Percentiles rank a stretch among this genome's conserved stretches.
Evolutionary conservation across 441 rosid genomes (phyloP).

Genomic region (Arabidopsis hybrid): DNA sequence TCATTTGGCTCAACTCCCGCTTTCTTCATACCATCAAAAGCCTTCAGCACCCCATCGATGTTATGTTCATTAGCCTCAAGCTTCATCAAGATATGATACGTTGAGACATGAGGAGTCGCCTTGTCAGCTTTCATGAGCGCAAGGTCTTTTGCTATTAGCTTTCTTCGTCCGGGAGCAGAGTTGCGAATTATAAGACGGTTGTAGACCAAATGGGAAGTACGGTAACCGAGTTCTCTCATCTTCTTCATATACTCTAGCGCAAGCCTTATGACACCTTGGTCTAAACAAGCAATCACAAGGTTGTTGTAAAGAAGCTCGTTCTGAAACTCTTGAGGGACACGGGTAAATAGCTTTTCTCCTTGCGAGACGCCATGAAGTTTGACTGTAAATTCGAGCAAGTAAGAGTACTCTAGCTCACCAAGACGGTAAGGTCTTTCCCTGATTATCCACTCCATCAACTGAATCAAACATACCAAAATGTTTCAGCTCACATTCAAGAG

Average conservation of each 20-base stretch:
- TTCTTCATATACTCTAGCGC: constrained; percentile 89
- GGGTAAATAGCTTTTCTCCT: constrained; percentile 75
- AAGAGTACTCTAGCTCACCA: constrained; percentile 78
- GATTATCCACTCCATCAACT: constrained; percentile 94
- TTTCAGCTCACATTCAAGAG: constrained; percentile 2
- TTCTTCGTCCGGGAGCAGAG: constrained; percentile 68
- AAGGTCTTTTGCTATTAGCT: constrained; percentile 76
- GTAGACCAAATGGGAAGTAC: constrained; percentile 76
- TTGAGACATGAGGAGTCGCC: constrained; percentile 80
- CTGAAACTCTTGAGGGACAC: constrained; percentile 77
- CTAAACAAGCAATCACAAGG: constrained; percentile 85
- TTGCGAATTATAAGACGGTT: constrained; percentile 83
- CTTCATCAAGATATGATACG: constrained; percentile 89
- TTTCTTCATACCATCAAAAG: constrained; percentile 66
- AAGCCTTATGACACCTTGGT: constrained; percentile 70
- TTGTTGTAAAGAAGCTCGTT: constrained; percentile 84
- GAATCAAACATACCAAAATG: constrained; percentile 34
- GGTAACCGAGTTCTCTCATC: constrained; percentile 79
- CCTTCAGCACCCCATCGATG: constrained; percentile 68
- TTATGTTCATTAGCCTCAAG: constrained; percentile 88
- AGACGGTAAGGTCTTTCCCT: constrained; percentile 82
- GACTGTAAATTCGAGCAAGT: constrained; percentile 76
- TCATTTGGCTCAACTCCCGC: constrained; percentile 75
- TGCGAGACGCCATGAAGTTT: constrained; percentile 77
- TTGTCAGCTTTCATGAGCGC: constrained; percentile 85